A percentile compares a stretch with the other conserved stretches of the same genome.
Evolutionary conservation across 495 filamentous ascomycete species (phyloP).

Genomic region (Penicillium paxilli): DNA sequence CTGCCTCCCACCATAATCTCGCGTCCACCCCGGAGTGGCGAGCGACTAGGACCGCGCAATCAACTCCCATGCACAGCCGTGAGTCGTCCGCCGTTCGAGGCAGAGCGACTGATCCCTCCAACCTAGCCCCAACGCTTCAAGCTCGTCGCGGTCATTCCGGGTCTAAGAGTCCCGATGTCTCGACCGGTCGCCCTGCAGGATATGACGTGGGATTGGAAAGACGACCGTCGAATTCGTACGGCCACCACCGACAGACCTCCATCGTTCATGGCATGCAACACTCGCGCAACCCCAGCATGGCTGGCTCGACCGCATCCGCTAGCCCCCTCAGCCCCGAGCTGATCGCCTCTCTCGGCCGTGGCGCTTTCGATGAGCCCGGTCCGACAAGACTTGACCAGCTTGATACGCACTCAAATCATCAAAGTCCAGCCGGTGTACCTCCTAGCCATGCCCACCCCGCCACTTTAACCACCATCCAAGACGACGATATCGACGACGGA

Average conservation of each 20-base stretch:
- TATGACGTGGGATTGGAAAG: constrained; percentile 65
- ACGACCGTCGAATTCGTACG: constrained; percentile 69
- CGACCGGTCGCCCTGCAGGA: constrained; percentile 39
- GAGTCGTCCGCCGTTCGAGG: constrained; percentile 46
- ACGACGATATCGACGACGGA: constrained; percentile 31
- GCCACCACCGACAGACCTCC: constrained; percentile 89
- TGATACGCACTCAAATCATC: constrained; percentile 29
- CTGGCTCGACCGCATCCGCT: constrained; percentile 59
- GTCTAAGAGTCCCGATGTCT: constrained; percentile 54
- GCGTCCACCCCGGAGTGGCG: constrained; percentile 42
- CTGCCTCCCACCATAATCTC: constrained; percentile 43
- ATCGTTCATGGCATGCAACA: constrained; percentile 94
- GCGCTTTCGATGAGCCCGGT: constrained; percentile 27
- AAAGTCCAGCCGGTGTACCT: constrained; percentile 21
- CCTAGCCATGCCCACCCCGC: constrained; percentile 25
- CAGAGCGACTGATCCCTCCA: constrained; percentile 41
- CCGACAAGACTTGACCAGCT: constrained; percentile 31
- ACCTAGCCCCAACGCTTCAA: constrained; percentile 43
- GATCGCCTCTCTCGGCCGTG: constrained; percentile 64
- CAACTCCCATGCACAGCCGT: constrained; percentile 50
- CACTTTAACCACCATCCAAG: constrained; percentile 42
- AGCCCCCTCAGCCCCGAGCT: constrained; percentile 84
- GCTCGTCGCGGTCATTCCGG: constrained; percentile 53
- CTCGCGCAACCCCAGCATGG: constrained; percentile 80
- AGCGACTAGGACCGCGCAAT: constrained; percentile 47